Percentiles rank a stretch among this genome's conserved stretches.
Evolutionary conservation across 495 filamentous ascomycete genomes (phyloP).

Genomic region (Tirmania nivea): DNA sequence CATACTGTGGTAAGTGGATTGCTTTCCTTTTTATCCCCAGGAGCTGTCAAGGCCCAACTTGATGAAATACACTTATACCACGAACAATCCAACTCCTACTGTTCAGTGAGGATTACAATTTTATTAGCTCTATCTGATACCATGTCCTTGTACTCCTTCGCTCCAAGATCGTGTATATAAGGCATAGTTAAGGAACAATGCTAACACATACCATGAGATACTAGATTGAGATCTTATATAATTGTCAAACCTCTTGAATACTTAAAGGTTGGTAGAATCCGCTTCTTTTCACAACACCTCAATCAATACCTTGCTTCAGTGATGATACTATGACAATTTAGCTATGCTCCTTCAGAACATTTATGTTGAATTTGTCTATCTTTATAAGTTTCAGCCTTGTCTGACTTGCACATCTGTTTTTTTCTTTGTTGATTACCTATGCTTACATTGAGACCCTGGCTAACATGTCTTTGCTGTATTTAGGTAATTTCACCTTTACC

Average conservation of each 20-base stretch:
- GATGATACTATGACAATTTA: conserved; percentile 17
- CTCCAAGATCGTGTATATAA: no score
- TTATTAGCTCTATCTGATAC: conserved; percentile 1
- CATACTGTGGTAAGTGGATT: no score
- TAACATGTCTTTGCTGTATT: no score
- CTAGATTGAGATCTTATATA: no score
- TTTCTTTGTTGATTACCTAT: not conserved
- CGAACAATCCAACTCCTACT: conserved; percentile 22
- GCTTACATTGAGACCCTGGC: no score
- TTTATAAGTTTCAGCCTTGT: conserved; percentile 22
- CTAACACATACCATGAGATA: no score
- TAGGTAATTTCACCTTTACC: no score
- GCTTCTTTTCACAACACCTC: no score
- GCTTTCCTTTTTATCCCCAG: no score
- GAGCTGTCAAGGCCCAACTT: conserved; percentile 3
- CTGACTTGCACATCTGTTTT: conserved; percentile 11
- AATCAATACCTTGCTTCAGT: conserved; percentile 8
- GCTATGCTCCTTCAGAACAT: conserved; percentile 20
- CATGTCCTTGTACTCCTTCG: not conserved
- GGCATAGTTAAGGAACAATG: no score
- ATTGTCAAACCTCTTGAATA: no score
- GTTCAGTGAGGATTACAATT: conserved; percentile 13
- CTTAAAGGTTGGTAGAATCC: not conserved
- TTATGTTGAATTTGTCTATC: conserved; percentile 16
- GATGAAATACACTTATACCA: conserved; percentile 8